These are phyloP conservation scores for Penicillium oxalicum DNA, from an alignment of 2,329 filamentous ascomycete species.

Conservation along the genomic window DNA sequence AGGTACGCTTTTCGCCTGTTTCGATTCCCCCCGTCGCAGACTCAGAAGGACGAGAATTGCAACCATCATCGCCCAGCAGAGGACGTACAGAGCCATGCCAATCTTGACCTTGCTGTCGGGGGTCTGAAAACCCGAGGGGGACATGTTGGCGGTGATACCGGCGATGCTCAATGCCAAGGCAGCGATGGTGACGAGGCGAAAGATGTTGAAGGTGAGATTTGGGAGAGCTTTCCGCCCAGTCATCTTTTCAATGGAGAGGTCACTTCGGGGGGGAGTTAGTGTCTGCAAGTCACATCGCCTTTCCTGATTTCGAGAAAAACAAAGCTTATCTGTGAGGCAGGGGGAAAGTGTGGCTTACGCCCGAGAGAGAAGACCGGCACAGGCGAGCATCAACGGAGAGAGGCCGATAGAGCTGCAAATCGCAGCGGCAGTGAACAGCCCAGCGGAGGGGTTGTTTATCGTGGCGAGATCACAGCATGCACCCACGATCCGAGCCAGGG, in stretches of 20 bases:
- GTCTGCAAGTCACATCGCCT: no score
- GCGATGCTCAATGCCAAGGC: slow-evolving; percentile 39
- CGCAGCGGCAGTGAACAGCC: slow-evolving; percentile 38
- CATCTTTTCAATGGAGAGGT: slow-evolving; percentile 19
- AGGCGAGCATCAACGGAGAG: slow-evolving; percentile 44
- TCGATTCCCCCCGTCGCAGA: slow-evolving; percentile 30
- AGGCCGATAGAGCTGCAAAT: slow-evolving; percentile 46
- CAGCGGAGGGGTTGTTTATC: slow-evolving; percentile 37
- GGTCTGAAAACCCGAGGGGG: slow-evolving; percentile 21
- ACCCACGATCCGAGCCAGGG: slow-evolving; percentile 48
- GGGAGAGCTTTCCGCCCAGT: slow-evolving; percentile 16
- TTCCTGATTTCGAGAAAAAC: neutral
- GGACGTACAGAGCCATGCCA: slow-evolving; percentile 41
- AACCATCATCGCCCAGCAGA: slow-evolving; percentile 36
- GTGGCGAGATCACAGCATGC: slow-evolving; percentile 47
- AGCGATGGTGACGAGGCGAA: slow-evolving; percentile 27
- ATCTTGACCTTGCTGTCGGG: slow-evolving; percentile 37
- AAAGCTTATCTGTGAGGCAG: neutral
- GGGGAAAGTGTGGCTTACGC: slow-evolving; percentile 18
- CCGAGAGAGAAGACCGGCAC: slow-evolving; percentile 41
- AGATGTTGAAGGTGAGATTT: slow-evolving; percentile 22
- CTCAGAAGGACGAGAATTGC: slow-evolving; percentile 29
- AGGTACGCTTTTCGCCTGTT: slow-evolving; percentile 43
- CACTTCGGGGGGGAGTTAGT: slow-evolving; percentile 8
- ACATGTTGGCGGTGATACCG: slow-evolving; percentile 37